phyloP scores from a whole-genome alignment of 75 land plant species.

The Chamaecyparis obtusa region DNA sequence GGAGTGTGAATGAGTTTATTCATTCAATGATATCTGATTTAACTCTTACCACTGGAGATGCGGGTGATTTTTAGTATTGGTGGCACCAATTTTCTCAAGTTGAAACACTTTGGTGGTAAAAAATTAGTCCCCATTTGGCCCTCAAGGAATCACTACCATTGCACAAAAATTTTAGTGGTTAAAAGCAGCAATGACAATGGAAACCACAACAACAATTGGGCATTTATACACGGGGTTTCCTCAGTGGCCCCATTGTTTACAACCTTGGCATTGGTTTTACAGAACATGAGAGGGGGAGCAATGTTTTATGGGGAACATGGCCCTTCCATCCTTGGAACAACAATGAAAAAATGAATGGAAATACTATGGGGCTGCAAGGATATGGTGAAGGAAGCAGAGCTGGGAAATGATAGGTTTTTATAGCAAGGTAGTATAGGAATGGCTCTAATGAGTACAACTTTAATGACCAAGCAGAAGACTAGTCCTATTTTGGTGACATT shows the following conservation, averaged over 20 bases:
- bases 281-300: neutral
- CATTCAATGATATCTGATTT: too few relatives aligned
- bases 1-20: too few relatives aligned
- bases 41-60: too few relatives aligned
- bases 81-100: too few relatives aligned
- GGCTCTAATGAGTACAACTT: slow-evolving; percentile 66
- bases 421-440: slow-evolving; percentile 38
- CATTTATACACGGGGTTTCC: neutral
- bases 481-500: slow-evolving; percentile 77
- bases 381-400: neutral
- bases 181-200: neutral
- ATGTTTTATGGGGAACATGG: neutral
- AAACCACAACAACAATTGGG: neutral
- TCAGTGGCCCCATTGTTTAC: slow-evolving; percentile 2
- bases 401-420: neutral
- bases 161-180: neutral
- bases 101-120: too few relatives aligned
- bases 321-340: neutral
- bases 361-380: neutral
- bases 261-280: slow-evolving; percentile 8
- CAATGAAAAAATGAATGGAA: slow-evolving; percentile 1
- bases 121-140: neutral
- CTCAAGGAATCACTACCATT: neutral
- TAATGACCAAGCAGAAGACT: slow-evolving; percentile 54
- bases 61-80: too few relatives aligned